phyloP scores from a whole-genome alignment of 2,329 filamentous ascomycete species.

The Aspergillus novoparasiticus region DNA sequence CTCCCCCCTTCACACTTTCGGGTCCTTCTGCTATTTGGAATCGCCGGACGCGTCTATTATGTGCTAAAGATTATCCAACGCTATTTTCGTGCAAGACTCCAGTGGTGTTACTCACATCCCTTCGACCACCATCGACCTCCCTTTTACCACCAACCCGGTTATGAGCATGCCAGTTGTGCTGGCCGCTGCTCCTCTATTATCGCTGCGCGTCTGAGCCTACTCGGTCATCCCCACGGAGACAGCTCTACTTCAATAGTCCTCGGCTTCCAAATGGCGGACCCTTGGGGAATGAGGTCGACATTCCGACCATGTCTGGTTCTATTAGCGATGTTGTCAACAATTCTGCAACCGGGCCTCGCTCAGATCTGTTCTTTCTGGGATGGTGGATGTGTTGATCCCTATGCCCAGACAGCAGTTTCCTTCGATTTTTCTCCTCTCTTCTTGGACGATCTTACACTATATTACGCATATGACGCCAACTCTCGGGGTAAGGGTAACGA shows the following conservation, averaged over 20 bases:
- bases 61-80: neutral
- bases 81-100: neutral
- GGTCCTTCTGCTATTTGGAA: neutral
- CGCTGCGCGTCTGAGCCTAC: constrained; percentile 25
- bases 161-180: constrained; percentile 31
- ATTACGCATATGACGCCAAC: constrained; percentile 39
- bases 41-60: neutral
- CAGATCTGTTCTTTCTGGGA: constrained; percentile 41
- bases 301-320: constrained; percentile 21
- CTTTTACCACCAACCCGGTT: constrained; percentile 11
- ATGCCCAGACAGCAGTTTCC: constrained; percentile 40
- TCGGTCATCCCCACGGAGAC: constrained; percentile 25
- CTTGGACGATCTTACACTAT: constrained; percentile 34
- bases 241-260: constrained; percentile 7
- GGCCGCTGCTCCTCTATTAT: constrained; percentile 19
- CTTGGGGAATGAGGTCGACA: constrained; percentile 13
- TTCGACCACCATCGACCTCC: constrained; percentile 12
- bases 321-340: constrained; percentile 22
- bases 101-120: neutral
- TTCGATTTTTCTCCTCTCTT: constrained; percentile 40
- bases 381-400: constrained; percentile 38
- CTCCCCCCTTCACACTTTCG: neutral
- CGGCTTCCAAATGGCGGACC: constrained; percentile 23
- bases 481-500: constrained; percentile 32
- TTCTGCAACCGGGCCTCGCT: constrained; percentile 26